phyloP scores from a whole-genome alignment of 192 early-diverging fungal species.

The Rhizophagus sp. region DNA sequence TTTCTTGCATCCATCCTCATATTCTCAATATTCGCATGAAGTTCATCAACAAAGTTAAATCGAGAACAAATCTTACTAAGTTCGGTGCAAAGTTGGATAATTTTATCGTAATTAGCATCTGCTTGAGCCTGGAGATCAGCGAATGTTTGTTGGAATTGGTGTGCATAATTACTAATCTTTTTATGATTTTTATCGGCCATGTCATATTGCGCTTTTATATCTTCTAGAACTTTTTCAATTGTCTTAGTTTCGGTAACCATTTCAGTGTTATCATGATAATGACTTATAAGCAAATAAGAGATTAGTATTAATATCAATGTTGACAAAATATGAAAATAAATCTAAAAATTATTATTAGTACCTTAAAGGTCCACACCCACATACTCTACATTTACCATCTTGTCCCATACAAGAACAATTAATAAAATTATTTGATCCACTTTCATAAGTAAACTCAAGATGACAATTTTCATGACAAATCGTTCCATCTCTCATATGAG shows the following conservation, averaged over 20 bases:
- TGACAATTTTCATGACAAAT: conserved; percentile 16
- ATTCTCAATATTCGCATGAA: conserved; percentile 15
- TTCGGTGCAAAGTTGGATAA: not conserved
- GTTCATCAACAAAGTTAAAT: conserved; percentile 26
- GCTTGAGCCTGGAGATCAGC: not conserved
- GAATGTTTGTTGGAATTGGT: not conserved
- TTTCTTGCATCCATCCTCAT: conserved; percentile 8
- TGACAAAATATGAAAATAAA: not conserved
- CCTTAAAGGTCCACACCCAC: conserved; percentile 15
- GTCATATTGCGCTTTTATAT: conserved; percentile 13
- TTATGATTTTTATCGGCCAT: not conserved
- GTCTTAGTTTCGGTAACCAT: not conserved
- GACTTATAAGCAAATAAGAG: not conserved
- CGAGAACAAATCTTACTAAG: conserved; percentile 22
- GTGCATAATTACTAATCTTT: not conserved
- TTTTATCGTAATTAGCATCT: not conserved
- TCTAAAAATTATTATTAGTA: not conserved
- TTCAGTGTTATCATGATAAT: conserved; percentile 1
- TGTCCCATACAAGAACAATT: not conserved
- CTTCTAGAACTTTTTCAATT: conserved; percentile 9
- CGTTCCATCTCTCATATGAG: not conserved
- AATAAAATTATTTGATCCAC: not conserved
- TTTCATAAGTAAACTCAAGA: not conserved
- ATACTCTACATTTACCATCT: not conserved
- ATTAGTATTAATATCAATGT: too few species aligned